Evolutionary conservation across 75 land plant species (phyloP).

Genomic region (Adiantum capillusveneris): DNA sequence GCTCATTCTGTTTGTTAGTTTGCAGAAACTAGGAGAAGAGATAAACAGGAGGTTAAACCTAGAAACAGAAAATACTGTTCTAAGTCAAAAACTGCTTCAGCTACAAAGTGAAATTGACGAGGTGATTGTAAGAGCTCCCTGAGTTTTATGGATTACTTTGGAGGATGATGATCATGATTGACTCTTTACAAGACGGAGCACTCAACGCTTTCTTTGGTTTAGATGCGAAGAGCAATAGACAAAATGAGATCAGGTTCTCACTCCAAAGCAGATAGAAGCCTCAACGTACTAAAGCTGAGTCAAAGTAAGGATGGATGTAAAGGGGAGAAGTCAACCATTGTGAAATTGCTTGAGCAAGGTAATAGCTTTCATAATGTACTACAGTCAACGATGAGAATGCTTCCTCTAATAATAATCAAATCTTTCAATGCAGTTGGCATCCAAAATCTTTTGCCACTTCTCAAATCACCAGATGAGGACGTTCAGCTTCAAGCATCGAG

Average conservation of each 20-base stretch:
- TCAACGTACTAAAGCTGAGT: slow-evolving; percentile 36
- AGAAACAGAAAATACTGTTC: slow-evolving; percentile 59
- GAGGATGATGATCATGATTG: no score
- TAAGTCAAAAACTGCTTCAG: slow-evolving; percentile 65
- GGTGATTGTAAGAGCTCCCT: slow-evolving; percentile 54
- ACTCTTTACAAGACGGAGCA: no score
- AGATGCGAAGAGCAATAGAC: background rate
- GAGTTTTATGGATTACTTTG: no score
- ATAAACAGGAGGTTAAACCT: slow-evolving; percentile 47
- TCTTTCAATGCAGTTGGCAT: slow-evolving; percentile 53
- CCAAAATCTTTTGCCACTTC: slow-evolving; percentile 46
- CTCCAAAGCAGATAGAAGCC: slow-evolving; percentile 27
- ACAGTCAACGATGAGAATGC: background rate
- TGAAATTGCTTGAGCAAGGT: slow-evolving; percentile 83
- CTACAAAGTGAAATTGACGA: slow-evolving; percentile 75
- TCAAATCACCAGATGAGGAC: slow-evolving; percentile 57
- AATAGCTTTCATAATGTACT: no score
- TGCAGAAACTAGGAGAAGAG: slow-evolving; percentile 75
- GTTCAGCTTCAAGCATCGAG: slow-evolving; percentile 75
- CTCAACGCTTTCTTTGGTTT: no score
- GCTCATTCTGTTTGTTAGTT: background rate
- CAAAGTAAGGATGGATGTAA: slow-evolving; percentile 41
- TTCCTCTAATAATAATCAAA: background rate
- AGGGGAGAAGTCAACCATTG: slow-evolving; percentile 68
- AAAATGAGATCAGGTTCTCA: background rate